phyloP scores from a whole-genome alignment of 331 rosid species.

The Prunus yedoensis region DNA sequence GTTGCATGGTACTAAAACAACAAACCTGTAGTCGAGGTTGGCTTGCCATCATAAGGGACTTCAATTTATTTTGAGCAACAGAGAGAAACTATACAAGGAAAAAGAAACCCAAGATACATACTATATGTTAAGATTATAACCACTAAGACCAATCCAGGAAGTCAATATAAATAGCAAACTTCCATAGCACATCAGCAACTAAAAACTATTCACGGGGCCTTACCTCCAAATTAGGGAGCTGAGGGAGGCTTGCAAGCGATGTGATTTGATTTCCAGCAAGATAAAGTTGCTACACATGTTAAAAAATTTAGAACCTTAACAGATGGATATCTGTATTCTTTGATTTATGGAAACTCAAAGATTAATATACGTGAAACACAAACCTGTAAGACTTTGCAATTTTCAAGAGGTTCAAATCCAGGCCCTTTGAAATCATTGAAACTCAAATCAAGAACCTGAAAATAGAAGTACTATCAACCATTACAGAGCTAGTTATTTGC shows the following conservation, averaged over 20 bases:
- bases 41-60: slow-evolving; percentile 94
- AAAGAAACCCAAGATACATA: background rate
- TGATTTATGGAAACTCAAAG: background rate
- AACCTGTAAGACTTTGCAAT: slow-evolving; percentile 92
- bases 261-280: slow-evolving; percentile 99
- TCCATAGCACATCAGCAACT: slow-evolving; percentile 15
- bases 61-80: slow-evolving; percentile 96
- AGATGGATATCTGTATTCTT: slow-evolving; percentile 13
- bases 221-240: slow-evolving; percentile 97
- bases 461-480: slow-evolving; percentile 24
- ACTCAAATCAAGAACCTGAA: slow-evolving; percentile 97
- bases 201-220: slow-evolving; percentile 21
- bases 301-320: slow-evolving; percentile 12
- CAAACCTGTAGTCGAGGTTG: slow-evolving; percentile 99
- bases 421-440: slow-evolving; percentile 98
- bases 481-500: slow-evolving; percentile 20
- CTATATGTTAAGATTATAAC: background rate
- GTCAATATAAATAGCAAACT: slow-evolving; percentile 12
- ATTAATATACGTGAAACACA: slow-evolving; percentile 12
- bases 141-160: slow-evolving; percentile 15
- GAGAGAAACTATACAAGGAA: slow-evolving; percentile 77
- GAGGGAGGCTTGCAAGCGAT: slow-evolving; percentile 93
- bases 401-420: slow-evolving; percentile 97
- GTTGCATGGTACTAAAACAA: slow-evolving; percentile 19
- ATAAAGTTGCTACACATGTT: slow-evolving; percentile 77